Percentiles rank a stretch among this genome's conserved stretches.
These are phyloP conservation scores for Septoria petroselini DNA, from an alignment of 2,329 filamentous ascomycete genomes.

Conservation along the genomic window DNA sequence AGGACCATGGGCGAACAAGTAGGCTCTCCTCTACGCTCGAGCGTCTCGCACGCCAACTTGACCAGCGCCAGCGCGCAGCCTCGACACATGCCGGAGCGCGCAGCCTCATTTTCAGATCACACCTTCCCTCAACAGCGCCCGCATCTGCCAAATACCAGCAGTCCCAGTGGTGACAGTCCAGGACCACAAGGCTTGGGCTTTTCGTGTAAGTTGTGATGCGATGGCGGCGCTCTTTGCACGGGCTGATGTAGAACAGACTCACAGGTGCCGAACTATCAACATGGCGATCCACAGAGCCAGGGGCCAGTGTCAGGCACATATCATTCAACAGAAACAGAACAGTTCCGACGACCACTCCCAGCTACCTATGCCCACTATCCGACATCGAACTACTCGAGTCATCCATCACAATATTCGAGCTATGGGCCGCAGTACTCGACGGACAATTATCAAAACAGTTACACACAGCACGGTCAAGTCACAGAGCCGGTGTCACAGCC, in stretches of 20 bases:
- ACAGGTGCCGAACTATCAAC: slow-evolving; percentile 24
- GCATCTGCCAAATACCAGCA: slow-evolving; percentile 23
- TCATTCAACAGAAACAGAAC: slow-evolving; percentile 19
- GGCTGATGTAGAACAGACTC: slow-evolving; percentile 22
- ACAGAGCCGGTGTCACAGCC: slow-evolving; percentile 15
- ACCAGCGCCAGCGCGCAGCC: slow-evolving; percentile 22
- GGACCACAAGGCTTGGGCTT: slow-evolving; percentile 36
- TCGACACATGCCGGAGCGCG: slow-evolving; percentile 23
- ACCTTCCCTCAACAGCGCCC: slow-evolving; percentile 25
- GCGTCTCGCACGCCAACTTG: slow-evolving; percentile 44
- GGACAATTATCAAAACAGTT: slow-evolving; percentile 19
- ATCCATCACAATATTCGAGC: slow-evolving; percentile 29
- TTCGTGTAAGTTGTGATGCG: slow-evolving; percentile 31
- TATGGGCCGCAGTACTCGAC: slow-evolving; percentile 25
- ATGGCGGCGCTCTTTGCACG: background rate
- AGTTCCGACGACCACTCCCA: slow-evolving; percentile 21
- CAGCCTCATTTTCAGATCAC: slow-evolving; percentile 32
- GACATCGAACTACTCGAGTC: slow-evolving; percentile 25
- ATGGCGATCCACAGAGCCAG: slow-evolving; percentile 17
- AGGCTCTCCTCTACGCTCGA: slow-evolving; percentile 46
- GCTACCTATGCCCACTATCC: slow-evolving; percentile 32
- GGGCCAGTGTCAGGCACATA: slow-evolving; percentile 7
- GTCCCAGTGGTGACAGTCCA: slow-evolving; percentile 18
- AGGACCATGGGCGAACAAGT: slow-evolving; percentile 44
- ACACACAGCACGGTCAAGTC: slow-evolving; percentile 19